Base-by-base conservation (phyloP, 1,284 basidiomycete genomes). In the Boletus nobilissimus region DNA sequence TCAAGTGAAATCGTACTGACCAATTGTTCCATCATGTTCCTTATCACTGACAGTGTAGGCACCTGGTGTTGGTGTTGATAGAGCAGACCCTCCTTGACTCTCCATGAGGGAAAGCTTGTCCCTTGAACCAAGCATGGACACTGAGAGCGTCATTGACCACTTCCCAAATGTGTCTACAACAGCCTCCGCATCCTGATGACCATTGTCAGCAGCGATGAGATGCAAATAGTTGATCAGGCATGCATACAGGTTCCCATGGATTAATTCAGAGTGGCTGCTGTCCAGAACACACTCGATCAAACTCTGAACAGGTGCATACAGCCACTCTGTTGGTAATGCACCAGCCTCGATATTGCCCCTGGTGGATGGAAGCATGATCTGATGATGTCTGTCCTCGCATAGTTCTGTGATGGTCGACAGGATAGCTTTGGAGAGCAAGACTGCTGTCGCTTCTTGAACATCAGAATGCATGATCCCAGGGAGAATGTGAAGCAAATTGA, bases 221-320 rank as follows among this genome's bases (percentile, higher is more conserved):
- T 97, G 94, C 57, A 98, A 88, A 85, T 96, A 97, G 85, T 98
- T 97, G 86, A 97, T 92, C 74, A 99, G 88, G 5, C 95, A 90
- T 14, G 97, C 96, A 85, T 98, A 99, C n/a, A 99, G 89, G 85
- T 99, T 99, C 22, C 97, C 97, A n/a, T 97, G 93, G n/a, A 97
- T 94, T 70, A 95, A 89, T 81, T 97, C 96, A n/a, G 94, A 91
- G 10, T 93, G 94, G 75, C 94, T 95, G 73, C 92, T 94, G 77
- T 95, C 92, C 72, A 95, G 84, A 70, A 97, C 91, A 63, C 94
- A 95, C 77, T 96, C 94, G 75, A 98, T 84, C 39, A 97, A 88
- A 78, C 90, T 93, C 48, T 93, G 92, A n/a, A 99, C 89, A 51
- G 97, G 92, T 3, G 91, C 87, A 74, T 93, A 91, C 14, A 99